Percentiles rank a stretch among this genome's conserved stretches.
phyloP scores from a whole-genome alignment of 1,284 basidiomycete genomes.

The Anthracocystis walkeri region DNA sequence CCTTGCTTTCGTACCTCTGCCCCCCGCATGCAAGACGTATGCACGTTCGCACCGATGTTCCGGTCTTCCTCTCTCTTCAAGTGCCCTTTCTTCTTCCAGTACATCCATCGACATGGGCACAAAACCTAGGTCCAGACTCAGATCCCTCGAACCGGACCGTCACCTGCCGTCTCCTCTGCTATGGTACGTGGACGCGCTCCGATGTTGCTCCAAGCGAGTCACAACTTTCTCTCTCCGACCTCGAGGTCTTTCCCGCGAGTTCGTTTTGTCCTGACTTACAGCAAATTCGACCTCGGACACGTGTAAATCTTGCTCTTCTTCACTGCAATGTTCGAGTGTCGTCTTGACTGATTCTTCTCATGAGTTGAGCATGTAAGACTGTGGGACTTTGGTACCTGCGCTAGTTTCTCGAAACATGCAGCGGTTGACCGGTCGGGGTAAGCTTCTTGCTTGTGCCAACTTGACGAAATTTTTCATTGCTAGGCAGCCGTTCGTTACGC shows the following conservation, averaged over 20 bases:
- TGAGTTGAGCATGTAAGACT: background rate
- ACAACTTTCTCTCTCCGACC: background rate
- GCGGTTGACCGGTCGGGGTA: background rate
- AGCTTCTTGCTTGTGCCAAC: background rate
- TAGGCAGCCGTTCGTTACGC: background rate
- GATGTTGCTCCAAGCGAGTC: constrained; percentile 14
- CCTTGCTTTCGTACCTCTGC: background rate
- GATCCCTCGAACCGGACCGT: constrained; percentile 16
- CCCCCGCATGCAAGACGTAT: background rate
- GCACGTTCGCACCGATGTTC: constrained; percentile 15
- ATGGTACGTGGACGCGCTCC: background rate
- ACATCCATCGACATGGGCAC: constrained; percentile 3
- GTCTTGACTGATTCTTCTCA: background rate
- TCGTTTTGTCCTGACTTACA: background rate
- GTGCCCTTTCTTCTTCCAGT: background rate
- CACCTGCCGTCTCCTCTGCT: constrained; percentile 3
- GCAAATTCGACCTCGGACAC: background rate
- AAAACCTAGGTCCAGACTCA: constrained; percentile 2
- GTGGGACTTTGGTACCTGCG: background rate
- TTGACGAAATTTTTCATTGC: background rate
- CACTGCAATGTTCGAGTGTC: background rate
- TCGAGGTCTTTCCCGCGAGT: background rate
- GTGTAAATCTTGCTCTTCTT: background rate
- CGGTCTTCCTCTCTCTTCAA: background rate
- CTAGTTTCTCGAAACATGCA: background rate